Percentiles rank a stretch among this genome's conserved stretches.
phyloP scores from a whole-genome alignment of 2,329 filamentous ascomycete species.

The Phoma sp. region DNA sequence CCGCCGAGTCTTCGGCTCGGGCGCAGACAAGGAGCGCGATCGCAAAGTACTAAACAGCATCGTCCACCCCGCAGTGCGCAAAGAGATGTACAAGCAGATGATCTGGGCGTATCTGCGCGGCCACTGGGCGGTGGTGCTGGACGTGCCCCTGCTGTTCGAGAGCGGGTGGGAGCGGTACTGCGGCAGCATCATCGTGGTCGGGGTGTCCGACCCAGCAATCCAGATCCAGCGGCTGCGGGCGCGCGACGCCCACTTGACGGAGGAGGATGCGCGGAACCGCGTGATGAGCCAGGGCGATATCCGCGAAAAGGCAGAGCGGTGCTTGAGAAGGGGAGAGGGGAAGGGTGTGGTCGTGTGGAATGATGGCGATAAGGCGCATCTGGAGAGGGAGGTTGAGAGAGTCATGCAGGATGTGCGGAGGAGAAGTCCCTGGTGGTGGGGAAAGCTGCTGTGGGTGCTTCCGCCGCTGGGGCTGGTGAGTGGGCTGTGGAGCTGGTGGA shows the following conservation, averaged over 20 bases:
- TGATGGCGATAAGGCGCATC: conserved; percentile 73
- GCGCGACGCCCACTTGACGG: conserved; percentile 76
- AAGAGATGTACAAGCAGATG: conserved; percentile 78
- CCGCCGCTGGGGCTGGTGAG: conserved; percentile 76
- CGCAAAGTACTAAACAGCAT: conserved; percentile 83
- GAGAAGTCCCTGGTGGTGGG: conserved; percentile 82
- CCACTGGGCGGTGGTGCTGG: conserved; percentile 86
- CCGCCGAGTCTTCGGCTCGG: conserved; percentile 81
- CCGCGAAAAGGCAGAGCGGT: conserved; percentile 78
- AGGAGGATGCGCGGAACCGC: conserved; percentile 86
- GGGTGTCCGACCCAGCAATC: conserved; percentile 75
- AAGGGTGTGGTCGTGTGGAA: conserved; percentile 89
- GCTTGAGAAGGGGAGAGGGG: conserved; percentile 65
- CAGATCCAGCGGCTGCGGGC: conserved; percentile 81
- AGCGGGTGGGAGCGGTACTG: conserved; percentile 84
- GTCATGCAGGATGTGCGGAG: conserved; percentile 69
- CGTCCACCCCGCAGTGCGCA: conserved; percentile 87
- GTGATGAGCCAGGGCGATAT: conserved; percentile 89
- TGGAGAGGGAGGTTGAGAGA: conserved; percentile 69
- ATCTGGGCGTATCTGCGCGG: conserved; percentile 75
- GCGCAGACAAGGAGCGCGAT: conserved; percentile 71
- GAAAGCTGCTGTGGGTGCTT: conserved; percentile 68
- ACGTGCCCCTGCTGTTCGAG: conserved; percentile 92
- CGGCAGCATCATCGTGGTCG: conserved; percentile 85
- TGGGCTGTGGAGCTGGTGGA: conserved; percentile 73